Conservation (phyloP, 371 early-diverging fungal species). For the Fennellomyces sp. region DNA sequence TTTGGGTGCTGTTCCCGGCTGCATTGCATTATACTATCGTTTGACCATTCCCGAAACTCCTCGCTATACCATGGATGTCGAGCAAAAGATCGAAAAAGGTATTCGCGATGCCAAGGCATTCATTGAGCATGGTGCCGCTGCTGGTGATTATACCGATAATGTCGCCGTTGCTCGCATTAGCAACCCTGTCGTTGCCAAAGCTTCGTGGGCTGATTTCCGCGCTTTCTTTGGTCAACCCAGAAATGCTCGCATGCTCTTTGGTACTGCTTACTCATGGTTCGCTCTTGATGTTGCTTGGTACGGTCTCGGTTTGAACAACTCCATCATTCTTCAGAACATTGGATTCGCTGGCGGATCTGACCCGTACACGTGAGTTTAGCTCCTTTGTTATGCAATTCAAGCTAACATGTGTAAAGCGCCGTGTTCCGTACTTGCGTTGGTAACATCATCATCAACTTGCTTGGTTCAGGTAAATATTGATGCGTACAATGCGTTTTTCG, state of each 20-base stretch:
- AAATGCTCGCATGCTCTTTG: conserved; percentile 60
- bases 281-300: conserved; percentile 89
- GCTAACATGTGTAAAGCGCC: conserved; percentile 28
- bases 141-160: conserved; percentile 35
- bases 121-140: conserved; percentile 31
- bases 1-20: conserved; percentile 74
- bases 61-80: conserved; percentile 78
- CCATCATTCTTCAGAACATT: conserved; percentile 67
- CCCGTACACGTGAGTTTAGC: conserved; percentile 34
- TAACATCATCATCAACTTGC: conserved; percentile 75
- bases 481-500: too few species aligned
- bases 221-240: conserved; percentile 59
- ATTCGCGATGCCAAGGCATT: conserved; percentile 54
- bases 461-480: conserved; percentile 62
- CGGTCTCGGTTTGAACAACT: conserved; percentile 83
- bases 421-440: conserved; percentile 69
- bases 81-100: conserved; percentile 64
- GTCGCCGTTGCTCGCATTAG: conserved; percentile 22
- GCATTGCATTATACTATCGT: conserved; percentile 68
- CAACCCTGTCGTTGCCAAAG: conserved; percentile 25
- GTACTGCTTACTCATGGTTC: conserved; percentile 70
- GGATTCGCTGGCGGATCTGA: conserved; percentile 63
- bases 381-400: not conserved
- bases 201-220: conserved; percentile 61
- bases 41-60: conserved; percentile 89